These are phyloP conservation scores for Syzygium grande DNA, from an alignment of 345 rosid genomes.

Conservation along the genomic window DNA sequence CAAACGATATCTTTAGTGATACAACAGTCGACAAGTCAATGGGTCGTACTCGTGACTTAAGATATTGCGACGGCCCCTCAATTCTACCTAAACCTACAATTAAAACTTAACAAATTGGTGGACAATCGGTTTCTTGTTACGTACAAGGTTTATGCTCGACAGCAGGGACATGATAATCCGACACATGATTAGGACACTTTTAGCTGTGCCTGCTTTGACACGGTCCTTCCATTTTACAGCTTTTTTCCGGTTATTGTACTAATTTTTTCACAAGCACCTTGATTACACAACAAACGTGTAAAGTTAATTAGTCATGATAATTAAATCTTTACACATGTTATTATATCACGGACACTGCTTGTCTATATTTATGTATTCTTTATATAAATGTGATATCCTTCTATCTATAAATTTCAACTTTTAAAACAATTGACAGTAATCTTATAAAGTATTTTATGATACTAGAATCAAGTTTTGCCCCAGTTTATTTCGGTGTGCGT, in stretches of 20 bases:
- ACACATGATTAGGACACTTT: not conserved
- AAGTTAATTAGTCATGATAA: not conserved
- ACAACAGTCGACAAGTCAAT: not conserved
- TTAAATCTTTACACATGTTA: not conserved
- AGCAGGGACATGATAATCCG: not conserved
- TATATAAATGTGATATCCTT: not conserved
- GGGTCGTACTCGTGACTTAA: not conserved
- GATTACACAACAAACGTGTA: not conserved
- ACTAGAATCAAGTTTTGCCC: no score
- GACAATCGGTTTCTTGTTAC: not conserved
- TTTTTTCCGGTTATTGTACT: not conserved
- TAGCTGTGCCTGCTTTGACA: not conserved
- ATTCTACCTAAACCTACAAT: not conserved
- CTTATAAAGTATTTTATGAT: not conserved
- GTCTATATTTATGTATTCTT: no score
- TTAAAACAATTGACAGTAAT: rapidly evolving
- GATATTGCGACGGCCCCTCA: not conserved
- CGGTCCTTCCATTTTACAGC: not conserved
- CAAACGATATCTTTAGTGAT: not conserved
- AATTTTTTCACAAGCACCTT: not conserved
- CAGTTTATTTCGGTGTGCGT: no score
- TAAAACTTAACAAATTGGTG: not conserved
- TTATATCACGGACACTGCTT: not conserved
- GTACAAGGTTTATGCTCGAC: not conserved
- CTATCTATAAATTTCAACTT: rapidly evolving